Evolutionary conservation across 208 protist genomes (phyloP).

Genomic region (Trypanosomatidae sp.): DNA sequence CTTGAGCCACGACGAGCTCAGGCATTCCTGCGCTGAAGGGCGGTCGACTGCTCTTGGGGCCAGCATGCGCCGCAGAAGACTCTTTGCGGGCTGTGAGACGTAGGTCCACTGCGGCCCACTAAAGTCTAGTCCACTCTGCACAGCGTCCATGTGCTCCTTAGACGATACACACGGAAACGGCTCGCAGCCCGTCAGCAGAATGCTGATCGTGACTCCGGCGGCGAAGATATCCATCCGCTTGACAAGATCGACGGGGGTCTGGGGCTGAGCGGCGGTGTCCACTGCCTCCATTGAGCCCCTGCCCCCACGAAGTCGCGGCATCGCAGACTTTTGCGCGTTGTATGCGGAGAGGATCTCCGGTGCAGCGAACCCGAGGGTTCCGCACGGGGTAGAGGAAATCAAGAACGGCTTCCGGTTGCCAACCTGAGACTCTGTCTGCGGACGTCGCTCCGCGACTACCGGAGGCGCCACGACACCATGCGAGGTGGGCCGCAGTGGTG

Average conservation of each 20-base stretch:
- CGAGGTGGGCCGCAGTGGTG: not conserved
- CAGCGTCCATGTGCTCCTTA: conserved; percentile 40
- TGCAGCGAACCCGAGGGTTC: conserved; percentile 51
- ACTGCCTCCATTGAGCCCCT: not conserved
- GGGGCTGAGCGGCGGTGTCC: conserved; percentile 7
- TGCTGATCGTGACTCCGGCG: conserved; percentile 52
- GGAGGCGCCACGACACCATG: not conserved
- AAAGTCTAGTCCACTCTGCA: conserved; percentile 39
- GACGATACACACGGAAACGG: conserved; percentile 45
- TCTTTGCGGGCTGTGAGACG: conserved; percentile 39
- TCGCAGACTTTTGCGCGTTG: conserved; percentile 23
- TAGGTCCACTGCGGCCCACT: conserved; percentile 45
- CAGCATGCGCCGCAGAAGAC: conserved; percentile 42
- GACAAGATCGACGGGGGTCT: conserved; percentile 36
- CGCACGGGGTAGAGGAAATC: conserved; percentile 46
- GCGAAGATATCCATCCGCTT: conserved; percentile 71
- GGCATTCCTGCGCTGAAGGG: conserved; percentile 43
- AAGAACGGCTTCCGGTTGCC: conserved; percentile 8
- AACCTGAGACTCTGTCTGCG: conserved; percentile 1
- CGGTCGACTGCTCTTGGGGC: conserved; percentile 33
- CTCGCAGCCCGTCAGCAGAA: conserved; percentile 61
- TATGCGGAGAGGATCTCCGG: conserved; percentile 56
- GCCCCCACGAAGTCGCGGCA: conserved; percentile 6
- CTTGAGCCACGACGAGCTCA: conserved; percentile 41
- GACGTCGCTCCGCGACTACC: too few species aligned